Conservation (phyloP, 306 rosid genomes). For the Begonia fuchsioides region DNA sequence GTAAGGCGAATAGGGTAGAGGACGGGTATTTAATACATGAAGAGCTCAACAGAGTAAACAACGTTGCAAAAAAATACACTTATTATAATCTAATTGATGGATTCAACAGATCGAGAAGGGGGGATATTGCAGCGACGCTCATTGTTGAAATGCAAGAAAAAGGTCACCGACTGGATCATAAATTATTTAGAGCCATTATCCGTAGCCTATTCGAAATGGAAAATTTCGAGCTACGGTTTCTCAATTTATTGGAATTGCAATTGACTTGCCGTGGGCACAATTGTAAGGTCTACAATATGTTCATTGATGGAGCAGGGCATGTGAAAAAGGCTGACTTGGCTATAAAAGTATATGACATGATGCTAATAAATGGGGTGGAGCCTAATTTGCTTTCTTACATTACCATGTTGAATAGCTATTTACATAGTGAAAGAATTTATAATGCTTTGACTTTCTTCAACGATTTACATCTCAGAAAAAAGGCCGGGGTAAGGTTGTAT, state of each 20-base stretch:
- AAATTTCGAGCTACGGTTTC: conserved; percentile 28
- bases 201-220: conserved; percentile 30
- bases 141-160: conserved; percentile 64
- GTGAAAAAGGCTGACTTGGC: conserved; percentile 45
- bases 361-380: conserved; percentile 31
- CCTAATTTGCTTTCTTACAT: conserved; percentile 24
- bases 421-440: conserved; percentile 27
- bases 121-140: conserved; percentile 57
- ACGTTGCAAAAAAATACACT: conserved; percentile 13
- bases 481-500: conserved; percentile 19
- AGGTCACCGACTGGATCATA: conserved; percentile 21
- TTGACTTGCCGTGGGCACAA: conserved; percentile 20
- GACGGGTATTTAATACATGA: conserved; percentile 43
- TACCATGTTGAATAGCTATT: conserved; percentile 37
- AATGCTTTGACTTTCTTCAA: conserved; percentile 52
- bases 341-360: conserved; percentile 40
- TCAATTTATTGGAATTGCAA: conserved; percentile 36
- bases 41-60: conserved; percentile 20
- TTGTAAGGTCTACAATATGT: conserved; percentile 19
- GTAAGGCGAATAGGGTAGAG: conserved; percentile 38
- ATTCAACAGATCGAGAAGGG: conserved; percentile 31
- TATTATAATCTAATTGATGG: conserved; percentile 36
- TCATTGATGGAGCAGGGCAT: conserved; percentile 41
- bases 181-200: conserved; percentile 30
- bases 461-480: conserved; percentile 21